Evolutionary conservation across 2,329 filamentous ascomycete genomes (phyloP).

Genomic region (Aspergillus fischeri): DNA sequence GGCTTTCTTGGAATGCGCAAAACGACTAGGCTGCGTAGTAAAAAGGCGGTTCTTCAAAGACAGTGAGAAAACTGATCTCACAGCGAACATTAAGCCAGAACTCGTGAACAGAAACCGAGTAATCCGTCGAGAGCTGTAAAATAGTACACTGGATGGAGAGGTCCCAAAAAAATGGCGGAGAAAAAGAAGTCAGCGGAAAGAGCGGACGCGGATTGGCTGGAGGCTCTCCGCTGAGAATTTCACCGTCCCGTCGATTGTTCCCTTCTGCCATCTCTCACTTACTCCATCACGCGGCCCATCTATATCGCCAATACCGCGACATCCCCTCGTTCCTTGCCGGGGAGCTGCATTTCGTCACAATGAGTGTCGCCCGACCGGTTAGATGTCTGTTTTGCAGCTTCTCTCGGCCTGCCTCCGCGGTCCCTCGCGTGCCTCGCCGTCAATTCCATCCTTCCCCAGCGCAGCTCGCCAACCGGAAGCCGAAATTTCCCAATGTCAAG

Average conservation of each 20-base stretch:
- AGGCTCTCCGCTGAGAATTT: constrained; percentile 24
- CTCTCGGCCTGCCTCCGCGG: constrained; percentile 36
- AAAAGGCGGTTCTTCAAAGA: constrained; percentile 2
- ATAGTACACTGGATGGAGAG: not conserved
- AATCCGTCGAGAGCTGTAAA: not conserved
- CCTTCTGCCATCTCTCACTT: not conserved
- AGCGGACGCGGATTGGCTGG: constrained; percentile 20
- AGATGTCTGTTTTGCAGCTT: constrained; percentile 50
- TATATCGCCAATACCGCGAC: not conserved
- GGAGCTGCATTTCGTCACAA: constrained; percentile 29
- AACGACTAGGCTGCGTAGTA: constrained; percentile 3
- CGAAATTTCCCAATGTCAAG: constrained; percentile 39
- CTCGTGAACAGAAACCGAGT: not conserved
- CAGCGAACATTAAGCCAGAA: constrained; percentile 8
- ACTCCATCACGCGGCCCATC: constrained; percentile 2
- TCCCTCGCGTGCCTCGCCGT: constrained; percentile 43
- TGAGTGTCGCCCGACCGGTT: constrained; percentile 48
- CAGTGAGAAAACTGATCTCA: constrained; percentile 3
- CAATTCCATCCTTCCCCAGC: constrained; percentile 46
- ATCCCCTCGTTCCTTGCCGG: constrained; percentile 23
- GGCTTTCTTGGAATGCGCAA: constrained; percentile 1
- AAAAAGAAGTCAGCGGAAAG: constrained; percentile 13
- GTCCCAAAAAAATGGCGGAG: constrained; percentile 1
- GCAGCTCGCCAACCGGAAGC: constrained; percentile 35
- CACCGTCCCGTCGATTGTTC: constrained; percentile 8